These are phyloP conservation scores for Chlorella sp. DNA, from an alignment of 139 green algal genomes.

Conservation along the genomic window DNA sequence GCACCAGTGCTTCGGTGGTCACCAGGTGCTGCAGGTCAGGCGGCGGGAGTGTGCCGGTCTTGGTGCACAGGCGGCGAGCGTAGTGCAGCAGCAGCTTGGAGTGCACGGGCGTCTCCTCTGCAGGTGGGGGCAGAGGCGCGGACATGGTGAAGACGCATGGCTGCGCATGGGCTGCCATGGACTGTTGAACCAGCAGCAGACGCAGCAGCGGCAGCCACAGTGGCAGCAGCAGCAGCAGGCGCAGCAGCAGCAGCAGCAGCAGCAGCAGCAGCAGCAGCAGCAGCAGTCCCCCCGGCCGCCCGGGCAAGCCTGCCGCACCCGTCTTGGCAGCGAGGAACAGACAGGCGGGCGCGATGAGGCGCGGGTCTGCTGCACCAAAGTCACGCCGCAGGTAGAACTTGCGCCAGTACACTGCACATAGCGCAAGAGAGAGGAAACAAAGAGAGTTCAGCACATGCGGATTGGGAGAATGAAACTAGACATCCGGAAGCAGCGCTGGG, in stretches of 20 bases:
- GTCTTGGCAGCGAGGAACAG: conserved; percentile 86
- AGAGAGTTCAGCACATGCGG: no score
- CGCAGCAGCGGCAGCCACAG: no score
- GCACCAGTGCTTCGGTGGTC: background rate
- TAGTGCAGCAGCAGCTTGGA: conserved; percentile 74
- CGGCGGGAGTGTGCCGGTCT: conserved; percentile 7
- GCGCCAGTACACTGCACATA: conserved; percentile 63
- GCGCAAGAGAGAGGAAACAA: no score
- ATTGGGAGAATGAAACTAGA: no score
- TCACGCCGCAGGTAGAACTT: conserved; percentile 63
- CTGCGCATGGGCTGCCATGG: no score
- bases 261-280: no score
- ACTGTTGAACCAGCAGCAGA: no score
- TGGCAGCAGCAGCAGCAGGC: background rate
- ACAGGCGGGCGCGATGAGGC: conserved; percentile 68
- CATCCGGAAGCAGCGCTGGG: no score
- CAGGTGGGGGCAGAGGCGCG: background rate
- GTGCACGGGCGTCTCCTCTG: conserved; percentile 78
- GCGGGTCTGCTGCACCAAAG: conserved; percentile 70
- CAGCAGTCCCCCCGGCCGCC: background rate
- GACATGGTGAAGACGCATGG: background rate
- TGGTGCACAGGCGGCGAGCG: conserved; percentile 16
- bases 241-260: no score
- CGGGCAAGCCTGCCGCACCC: background rate
- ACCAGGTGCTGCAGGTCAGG: background rate